phyloP scores from a whole-genome alignment of 176 grass and related monocot species.

The Oryza rufipogon region DNA sequence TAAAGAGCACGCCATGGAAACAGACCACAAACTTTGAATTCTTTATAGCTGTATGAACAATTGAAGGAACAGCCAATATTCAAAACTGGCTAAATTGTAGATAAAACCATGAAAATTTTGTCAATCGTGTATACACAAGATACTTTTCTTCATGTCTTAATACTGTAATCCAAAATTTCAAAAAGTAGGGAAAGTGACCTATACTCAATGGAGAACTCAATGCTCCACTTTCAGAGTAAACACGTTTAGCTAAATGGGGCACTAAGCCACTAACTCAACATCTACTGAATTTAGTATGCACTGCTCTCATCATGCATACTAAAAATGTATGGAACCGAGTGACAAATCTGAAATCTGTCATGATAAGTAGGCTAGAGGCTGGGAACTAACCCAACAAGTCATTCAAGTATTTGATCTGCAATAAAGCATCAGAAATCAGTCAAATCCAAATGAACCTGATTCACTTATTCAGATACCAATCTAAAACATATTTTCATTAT shows the following conservation, averaged over 20 bases:
- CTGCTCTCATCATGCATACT: conserved; percentile 17
- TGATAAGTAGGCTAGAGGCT: conserved; percentile 3
- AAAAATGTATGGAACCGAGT: conserved; percentile 27
- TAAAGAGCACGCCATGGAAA: neutral
- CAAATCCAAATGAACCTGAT: conserved; percentile 20
- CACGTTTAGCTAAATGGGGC: conserved; percentile 1
- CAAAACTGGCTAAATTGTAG: conserved; percentile 20
- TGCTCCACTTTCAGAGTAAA: conserved; percentile 19
- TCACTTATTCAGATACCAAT: neutral
- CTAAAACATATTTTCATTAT: conserved; percentile 17
- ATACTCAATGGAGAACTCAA: conserved; percentile 20
- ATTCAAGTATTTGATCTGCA: conserved; percentile 42
- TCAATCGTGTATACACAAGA: neutral
- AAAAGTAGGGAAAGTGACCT: conserved; percentile 3
- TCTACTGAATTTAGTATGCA: conserved; percentile 12
- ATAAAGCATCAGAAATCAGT: conserved; percentile 16
- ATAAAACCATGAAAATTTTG: neutral
- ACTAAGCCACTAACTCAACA: conserved; percentile 25
- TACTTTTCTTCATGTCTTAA: neutral
- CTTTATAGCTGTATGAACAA: neutral
- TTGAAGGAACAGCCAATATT: conserved; percentile 13
- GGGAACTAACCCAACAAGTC: neutral
- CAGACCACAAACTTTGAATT: neutral
- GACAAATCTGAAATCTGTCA: conserved; percentile 30
- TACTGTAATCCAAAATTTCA: conserved; percentile 19